Evolutionary conservation across 306 rosid species (phyloP).

Genomic region (Herpetospermum pedunculosum): DNA sequence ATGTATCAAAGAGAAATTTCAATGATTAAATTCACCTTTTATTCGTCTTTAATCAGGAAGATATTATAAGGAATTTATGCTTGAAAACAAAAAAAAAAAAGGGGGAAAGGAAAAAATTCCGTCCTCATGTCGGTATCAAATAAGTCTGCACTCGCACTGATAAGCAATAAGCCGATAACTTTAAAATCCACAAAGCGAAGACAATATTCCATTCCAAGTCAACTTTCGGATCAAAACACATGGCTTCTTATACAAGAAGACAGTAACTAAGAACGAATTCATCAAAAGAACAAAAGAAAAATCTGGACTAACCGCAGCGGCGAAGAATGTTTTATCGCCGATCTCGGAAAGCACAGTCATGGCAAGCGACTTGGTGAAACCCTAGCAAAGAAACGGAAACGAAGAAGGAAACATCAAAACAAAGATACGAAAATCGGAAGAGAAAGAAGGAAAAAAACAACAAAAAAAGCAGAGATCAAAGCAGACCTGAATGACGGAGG

Average conservation of each 20-base stretch:
- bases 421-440: not conserved
- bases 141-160: not conserved
- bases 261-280: not conserved
- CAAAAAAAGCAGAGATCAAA: not conserved
- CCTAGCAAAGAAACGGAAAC: constrained; percentile 23
- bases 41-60: not conserved
- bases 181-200: not conserved
- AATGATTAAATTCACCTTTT: not conserved
- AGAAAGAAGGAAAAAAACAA: not conserved
- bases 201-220: not conserved
- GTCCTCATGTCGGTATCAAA: not conserved
- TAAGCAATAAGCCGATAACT: not conserved
- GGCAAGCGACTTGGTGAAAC: constrained; percentile 85
- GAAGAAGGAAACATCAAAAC: not conserved
- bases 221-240: not conserved
- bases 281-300: not conserved
- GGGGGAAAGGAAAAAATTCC: not conserved
- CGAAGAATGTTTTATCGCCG: constrained; percentile 95
- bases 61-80: not conserved
- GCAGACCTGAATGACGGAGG: constrained; percentile 40
- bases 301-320: constrained; percentile 71
- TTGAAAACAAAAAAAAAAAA: not conserved
- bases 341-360: constrained; percentile 95
- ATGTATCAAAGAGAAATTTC: not conserved
- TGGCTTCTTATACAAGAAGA: not conserved